Evolutionary conservation across 352 stramenopile species (phyloP).

Genomic region (Pythium oligandrum): DNA sequence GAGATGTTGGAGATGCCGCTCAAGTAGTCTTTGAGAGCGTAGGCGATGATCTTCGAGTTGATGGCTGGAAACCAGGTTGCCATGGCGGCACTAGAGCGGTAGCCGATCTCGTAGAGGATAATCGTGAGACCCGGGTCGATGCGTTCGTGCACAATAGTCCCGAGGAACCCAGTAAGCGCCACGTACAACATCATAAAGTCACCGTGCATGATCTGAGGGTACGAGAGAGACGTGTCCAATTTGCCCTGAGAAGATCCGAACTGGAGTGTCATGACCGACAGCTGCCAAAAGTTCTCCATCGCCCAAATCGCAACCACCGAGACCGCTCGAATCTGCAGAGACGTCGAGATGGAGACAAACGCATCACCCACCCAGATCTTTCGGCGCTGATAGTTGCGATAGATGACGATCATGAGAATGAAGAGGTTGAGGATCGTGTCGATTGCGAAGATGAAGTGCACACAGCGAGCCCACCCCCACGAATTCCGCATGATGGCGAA

Average conservation of each 20-base stretch:
- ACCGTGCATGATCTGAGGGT: slow-evolving; percentile 28
- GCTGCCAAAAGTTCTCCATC: slow-evolving; percentile 28
- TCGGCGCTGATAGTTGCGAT: slow-evolving; percentile 22
- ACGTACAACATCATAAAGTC: slow-evolving; percentile 27
- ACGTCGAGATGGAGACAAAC: slow-evolving; percentile 28
- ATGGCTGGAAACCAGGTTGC: background rate
- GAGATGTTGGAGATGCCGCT: too few species aligned
- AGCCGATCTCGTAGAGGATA: slow-evolving; percentile 19
- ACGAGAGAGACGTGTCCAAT: slow-evolving; percentile 6
- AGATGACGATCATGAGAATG: slow-evolving; percentile 25
- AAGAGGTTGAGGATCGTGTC: slow-evolving; percentile 30
- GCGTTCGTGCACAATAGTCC: slow-evolving; percentile 18
- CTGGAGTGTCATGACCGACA: slow-evolving; percentile 29
- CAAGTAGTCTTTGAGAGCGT: too few species aligned
- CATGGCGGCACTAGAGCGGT: background rate
- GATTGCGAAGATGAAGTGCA: slow-evolving; percentile 35
- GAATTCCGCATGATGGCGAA: slow-evolving; percentile 26
- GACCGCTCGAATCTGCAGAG: slow-evolving; percentile 13
- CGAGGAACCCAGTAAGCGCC: slow-evolving; percentile 20
- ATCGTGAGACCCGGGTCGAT: slow-evolving; percentile 26
- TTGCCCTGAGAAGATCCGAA: slow-evolving; percentile 14
- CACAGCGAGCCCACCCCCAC: slow-evolving; percentile 42
- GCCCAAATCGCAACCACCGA: slow-evolving; percentile 26
- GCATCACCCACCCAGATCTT: slow-evolving; percentile 42
- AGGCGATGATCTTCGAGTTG: too few species aligned